Conservation (phyloP, 768 basidiomycete species). For the Leccinellum rugosiceps region DNA sequence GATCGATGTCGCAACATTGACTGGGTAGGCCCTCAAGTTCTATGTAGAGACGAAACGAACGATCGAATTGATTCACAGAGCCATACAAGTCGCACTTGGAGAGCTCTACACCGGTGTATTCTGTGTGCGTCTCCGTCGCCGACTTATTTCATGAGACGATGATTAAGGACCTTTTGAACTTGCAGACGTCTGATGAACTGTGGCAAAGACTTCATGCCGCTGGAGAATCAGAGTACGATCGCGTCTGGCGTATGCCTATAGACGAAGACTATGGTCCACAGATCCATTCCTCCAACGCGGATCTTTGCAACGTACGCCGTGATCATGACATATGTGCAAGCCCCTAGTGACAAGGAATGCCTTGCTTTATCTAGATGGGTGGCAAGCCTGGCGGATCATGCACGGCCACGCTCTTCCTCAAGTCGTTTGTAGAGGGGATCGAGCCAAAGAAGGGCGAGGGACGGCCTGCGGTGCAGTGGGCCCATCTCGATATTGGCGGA, state of each 20-base stretch:
- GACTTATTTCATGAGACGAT: too few relatives aligned
- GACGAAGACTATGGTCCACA: slow-evolving; percentile 78
- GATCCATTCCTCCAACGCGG: slow-evolving; percentile 75
- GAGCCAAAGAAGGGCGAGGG: slow-evolving; percentile 57
- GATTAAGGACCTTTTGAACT: neutral
- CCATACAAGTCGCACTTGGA: slow-evolving; percentile 70
- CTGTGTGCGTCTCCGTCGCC: slow-evolving; percentile 43
- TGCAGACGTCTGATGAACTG: slow-evolving; percentile 67
- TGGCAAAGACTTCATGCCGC: slow-evolving; percentile 69
- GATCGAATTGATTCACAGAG: slow-evolving; percentile 39
- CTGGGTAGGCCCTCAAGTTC: slow-evolving; percentile 49
- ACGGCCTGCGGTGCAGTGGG: slow-evolving; percentile 66
- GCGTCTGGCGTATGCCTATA: slow-evolving; percentile 89
- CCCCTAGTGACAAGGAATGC: slow-evolving; percentile 2
- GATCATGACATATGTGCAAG: neutral
- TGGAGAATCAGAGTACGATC: slow-evolving; percentile 72
- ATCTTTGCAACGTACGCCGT: slow-evolving; percentile 59
- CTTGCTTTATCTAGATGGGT: slow-evolving; percentile 47
- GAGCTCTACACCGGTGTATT: slow-evolving; percentile 78
- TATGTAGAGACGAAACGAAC: neutral
- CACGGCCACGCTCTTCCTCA: slow-evolving; percentile 87
- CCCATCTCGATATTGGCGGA: slow-evolving; percentile 83
- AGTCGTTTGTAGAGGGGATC: slow-evolving; percentile 74
- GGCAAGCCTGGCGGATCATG: slow-evolving; percentile 69
- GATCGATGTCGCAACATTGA: slow-evolving; percentile 86